phyloP scores from a whole-genome alignment of 345 rosid genomes.

The Firmiana major region DNA sequence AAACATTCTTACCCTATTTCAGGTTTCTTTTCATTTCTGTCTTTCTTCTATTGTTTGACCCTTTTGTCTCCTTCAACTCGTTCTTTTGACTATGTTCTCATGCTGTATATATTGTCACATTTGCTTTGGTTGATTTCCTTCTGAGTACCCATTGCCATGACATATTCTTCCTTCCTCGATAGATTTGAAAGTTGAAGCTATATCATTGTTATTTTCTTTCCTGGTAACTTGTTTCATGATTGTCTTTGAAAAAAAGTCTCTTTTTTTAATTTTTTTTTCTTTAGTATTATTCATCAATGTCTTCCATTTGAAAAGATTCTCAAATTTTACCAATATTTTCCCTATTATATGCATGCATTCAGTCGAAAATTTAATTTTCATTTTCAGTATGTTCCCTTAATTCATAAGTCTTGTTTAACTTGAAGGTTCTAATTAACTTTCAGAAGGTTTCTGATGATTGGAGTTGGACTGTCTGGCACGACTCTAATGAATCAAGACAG shows the following conservation, averaged over 20 bases:
- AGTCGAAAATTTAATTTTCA: not conserved
- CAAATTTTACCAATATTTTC: not conserved
- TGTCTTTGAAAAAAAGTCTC: not conserved
- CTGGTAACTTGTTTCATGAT: conserved; percentile 3
- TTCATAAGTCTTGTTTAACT: not conserved
- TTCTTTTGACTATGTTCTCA: conserved; percentile 1
- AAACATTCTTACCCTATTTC: conserved; percentile 2
- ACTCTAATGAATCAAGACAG: conserved; percentile 34
- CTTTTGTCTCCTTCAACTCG: conserved; percentile 2
- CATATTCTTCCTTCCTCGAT: not conserved
- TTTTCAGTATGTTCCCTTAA: not conserved
- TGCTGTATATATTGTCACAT: not conserved
- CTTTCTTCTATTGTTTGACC: not conserved
- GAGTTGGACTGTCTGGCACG: conserved; percentile 19
- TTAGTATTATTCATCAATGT: not conserved
- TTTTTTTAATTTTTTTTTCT: too few relatives aligned
- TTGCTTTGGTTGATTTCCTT: not conserved
- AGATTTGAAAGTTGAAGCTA: not conserved
- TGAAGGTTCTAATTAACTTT: not conserved
- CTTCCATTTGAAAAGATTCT: not conserved
- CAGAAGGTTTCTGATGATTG: not conserved
- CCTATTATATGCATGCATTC: not conserved
- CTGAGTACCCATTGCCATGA: not conserved
- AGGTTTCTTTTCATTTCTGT: not conserved
- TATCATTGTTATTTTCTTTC: not conserved